A percentile compares a stretch with the other conserved stretches of the same genome.
Evolutionary conservation across 768 basidiomycete species (phyloP).

Genomic region (Leucocoprinus sp.): DNA sequence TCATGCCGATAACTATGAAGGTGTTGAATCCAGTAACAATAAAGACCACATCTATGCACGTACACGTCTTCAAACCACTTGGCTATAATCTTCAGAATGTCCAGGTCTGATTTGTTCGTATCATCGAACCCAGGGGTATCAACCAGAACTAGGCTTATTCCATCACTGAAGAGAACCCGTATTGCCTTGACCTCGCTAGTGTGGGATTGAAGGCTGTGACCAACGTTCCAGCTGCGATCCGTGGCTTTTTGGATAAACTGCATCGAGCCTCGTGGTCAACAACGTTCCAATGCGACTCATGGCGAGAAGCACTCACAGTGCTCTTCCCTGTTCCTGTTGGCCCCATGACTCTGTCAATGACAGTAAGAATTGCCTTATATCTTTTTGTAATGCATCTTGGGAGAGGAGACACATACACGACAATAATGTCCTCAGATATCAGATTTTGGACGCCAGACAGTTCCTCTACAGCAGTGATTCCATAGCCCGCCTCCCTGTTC

Average conservation of each 20-base stretch:
- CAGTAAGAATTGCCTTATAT: too few relatives aligned
- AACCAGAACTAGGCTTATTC: neutral
- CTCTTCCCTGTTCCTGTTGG: conserved; percentile 11
- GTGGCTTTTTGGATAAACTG: neutral
- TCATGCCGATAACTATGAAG: neutral
- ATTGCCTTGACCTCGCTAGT: neutral
- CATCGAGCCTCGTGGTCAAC: neutral
- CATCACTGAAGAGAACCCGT: neutral
- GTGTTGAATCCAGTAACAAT: neutral
- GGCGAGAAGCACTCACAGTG: conserved; percentile 2
- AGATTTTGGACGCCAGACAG: neutral
- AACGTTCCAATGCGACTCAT: neutral
- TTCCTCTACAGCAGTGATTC: neutral
- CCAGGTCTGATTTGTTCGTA: conserved; percentile 10
- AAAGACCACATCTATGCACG: neutral
- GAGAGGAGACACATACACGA: conserved; percentile 3
- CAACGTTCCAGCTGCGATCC: neutral
- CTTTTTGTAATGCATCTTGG: too few relatives aligned
- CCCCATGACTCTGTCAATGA: conserved; percentile 4
- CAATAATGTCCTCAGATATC: conserved; percentile 2
- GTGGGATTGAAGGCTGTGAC: conserved; percentile 3
- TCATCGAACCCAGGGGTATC: conserved; percentile 15
- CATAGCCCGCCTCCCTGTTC: neutral
- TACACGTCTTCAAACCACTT: conserved; percentile 12
- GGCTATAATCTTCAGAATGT: conserved; percentile 10